These are phyloP conservation scores for Aureobasidium sp. DNA, from an alignment of 2,329 filamentous ascomycete species.

Conservation along the genomic window DNA sequence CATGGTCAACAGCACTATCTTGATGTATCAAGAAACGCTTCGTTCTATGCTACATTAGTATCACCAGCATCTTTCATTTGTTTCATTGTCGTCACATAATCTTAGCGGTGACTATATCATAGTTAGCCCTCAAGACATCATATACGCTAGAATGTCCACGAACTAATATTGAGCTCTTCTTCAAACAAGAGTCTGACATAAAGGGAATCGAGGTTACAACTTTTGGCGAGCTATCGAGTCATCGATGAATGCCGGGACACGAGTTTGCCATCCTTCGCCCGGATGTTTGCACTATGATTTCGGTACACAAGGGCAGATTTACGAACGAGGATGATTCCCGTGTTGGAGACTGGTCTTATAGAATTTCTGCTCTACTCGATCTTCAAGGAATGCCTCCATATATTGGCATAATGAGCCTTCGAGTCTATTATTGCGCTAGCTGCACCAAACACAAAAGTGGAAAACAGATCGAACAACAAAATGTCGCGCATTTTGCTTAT, in stretches of 20 bases:
- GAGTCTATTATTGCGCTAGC: too few relatives aligned
- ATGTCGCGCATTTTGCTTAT: too few relatives aligned
- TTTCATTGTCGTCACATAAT: neutral
- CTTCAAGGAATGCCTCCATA: too few relatives aligned
- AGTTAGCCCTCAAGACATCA: too few relatives aligned
- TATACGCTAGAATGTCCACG: neutral
- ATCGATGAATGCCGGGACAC: neutral
- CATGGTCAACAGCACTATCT: neutral
- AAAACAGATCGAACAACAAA: too few relatives aligned
- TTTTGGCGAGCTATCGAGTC: neutral
- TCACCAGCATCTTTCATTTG: neutral
- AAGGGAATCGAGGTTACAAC: neutral
- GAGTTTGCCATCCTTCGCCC: neutral
- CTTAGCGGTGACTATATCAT: neutral
- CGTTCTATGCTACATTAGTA: neutral
- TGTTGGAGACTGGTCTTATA: too few relatives aligned
- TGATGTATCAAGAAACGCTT: neutral
- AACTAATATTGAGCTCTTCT: neutral
- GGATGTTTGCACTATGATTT: neutral
- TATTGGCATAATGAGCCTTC: too few relatives aligned
- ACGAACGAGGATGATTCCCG: too few relatives aligned
- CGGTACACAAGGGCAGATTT: neutral
- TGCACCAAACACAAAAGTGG: too few relatives aligned
- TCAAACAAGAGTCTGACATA: rapidly evolving
- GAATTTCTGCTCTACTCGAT: too few relatives aligned